Percentiles rank a stretch among this genome's conserved stretches.
Conservation (phyloP, 495 filamentous ascomycete species). For the Penicillium pulvis region DNA sequence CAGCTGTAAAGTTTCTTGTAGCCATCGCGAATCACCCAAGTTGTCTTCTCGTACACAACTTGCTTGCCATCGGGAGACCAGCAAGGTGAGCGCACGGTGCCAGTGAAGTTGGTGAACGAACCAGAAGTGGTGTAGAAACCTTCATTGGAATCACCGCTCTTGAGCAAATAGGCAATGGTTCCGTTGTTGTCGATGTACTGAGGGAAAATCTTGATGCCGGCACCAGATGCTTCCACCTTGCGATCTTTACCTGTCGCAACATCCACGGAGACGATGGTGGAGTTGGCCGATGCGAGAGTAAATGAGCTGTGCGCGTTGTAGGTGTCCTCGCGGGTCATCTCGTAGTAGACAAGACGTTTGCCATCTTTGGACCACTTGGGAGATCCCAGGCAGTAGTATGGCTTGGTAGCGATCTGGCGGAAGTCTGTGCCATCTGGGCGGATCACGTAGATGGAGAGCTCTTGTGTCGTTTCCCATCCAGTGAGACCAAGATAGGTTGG, state of each 20-base stretch:
- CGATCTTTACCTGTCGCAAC: slow-evolving; percentile 25
- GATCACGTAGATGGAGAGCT: slow-evolving; percentile 32
- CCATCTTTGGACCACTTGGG: slow-evolving; percentile 35
- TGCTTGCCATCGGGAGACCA: slow-evolving; percentile 34
- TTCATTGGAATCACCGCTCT: slow-evolving; percentile 18
- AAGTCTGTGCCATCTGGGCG: slow-evolving; percentile 32
- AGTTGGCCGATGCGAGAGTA: slow-evolving; percentile 18
- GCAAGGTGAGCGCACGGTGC: slow-evolving; percentile 25
- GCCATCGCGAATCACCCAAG: slow-evolving; percentile 27
- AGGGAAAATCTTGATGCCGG: slow-evolving; percentile 27
- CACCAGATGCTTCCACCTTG: slow-evolving; percentile 15
- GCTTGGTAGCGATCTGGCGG: slow-evolving; percentile 18
- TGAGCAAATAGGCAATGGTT: slow-evolving; percentile 29
- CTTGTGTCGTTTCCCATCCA: slow-evolving; percentile 39
- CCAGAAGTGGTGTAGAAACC: slow-evolving; percentile 28
- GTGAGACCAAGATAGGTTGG: slow-evolving; percentile 17
- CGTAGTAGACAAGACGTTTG: slow-evolving; percentile 30
- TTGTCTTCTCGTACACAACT: slow-evolving; percentile 33
- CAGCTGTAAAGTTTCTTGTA: slow-evolving; percentile 34
- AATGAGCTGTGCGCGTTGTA: slow-evolving; percentile 33
- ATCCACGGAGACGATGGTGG: slow-evolving; percentile 27
- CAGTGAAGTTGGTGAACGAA: slow-evolving; percentile 18
- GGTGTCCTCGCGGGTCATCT: slow-evolving; percentile 31
- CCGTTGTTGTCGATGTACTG: slow-evolving; percentile 9
- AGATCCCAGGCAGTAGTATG: slow-evolving; percentile 26